Percentiles rank a stretch among this genome's conserved stretches.
These are phyloP conservation scores for Aspergillus sp. DNA, from an alignment of 2,329 filamentous ascomycete genomes.

Conservation along the genomic window DNA sequence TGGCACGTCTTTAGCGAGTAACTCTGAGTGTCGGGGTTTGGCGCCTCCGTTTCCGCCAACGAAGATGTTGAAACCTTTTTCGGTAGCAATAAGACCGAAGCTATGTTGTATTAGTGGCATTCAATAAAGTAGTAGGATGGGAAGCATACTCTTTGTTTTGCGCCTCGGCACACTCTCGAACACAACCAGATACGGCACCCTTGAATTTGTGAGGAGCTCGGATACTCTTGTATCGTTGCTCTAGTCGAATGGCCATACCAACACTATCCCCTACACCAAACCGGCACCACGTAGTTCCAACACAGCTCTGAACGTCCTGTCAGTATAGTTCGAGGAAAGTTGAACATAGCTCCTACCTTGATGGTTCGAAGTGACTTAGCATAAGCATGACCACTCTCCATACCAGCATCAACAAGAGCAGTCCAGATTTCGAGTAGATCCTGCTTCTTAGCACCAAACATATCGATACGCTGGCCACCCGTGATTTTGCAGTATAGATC, in stretches of 20 bases:
- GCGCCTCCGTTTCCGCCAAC: slow-evolving; percentile 88
- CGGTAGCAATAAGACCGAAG: slow-evolving; percentile 87
- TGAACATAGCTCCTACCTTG: slow-evolving; percentile 49
- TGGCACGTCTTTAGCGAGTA: slow-evolving; percentile 82
- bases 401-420: slow-evolving; percentile 74
- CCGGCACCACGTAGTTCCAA: slow-evolving; percentile 87
- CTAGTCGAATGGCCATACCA: slow-evolving; percentile 81
- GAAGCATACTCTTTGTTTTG: slow-evolving; percentile 75
- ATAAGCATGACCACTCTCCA: slow-evolving; percentile 90
- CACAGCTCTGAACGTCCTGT: slow-evolving; percentile 62
- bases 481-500: slow-evolving; percentile 89
- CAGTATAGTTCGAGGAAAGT: background rate
- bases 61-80: slow-evolving; percentile 92
- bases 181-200: slow-evolving; percentile 83
- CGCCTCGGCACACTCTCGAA: slow-evolving; percentile 89
- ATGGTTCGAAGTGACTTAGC: slow-evolving; percentile 86
- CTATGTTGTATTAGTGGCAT: slow-evolving; percentile 39
- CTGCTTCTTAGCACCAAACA: slow-evolving; percentile 89
- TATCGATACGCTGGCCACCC: slow-evolving; percentile 84
- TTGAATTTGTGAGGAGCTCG: slow-evolving; percentile 90
- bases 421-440: slow-evolving; percentile 82
- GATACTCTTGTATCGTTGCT: slow-evolving; percentile 90
- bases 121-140: background rate
- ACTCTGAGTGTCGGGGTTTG: slow-evolving; percentile 76
- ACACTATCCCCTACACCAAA: slow-evolving; percentile 89